Base-by-base conservation (phyloP, 371 early-diverging fungal species). In the Zychaea mexicana region DNA sequence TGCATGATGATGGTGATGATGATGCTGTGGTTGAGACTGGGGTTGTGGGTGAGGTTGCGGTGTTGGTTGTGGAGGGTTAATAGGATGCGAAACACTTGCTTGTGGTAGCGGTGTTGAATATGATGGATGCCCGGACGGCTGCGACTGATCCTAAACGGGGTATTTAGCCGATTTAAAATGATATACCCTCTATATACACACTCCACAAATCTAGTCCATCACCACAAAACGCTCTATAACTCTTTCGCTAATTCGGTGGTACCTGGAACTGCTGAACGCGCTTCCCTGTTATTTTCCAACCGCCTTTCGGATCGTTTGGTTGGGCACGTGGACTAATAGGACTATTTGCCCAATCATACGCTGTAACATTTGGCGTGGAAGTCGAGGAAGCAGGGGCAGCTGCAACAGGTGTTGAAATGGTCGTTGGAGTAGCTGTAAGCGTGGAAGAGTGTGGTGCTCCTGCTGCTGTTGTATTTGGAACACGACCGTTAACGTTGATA, bases 271-370 rank as follows among this genome's bases (percentile, higher is more conserved):
- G 59, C 9, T 62, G 69, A 22, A 69, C 62, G 12, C 65, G 49
- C 27, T 42, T 64, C 21, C 69, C 69, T 8, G 69, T 53, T 13
- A 69, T 57, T 45, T 65, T 69, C 69, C 69, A 69, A n/a, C 62
- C 65, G 21, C 52, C 49, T 47, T 68, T 62, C 7, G 63, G 63
- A 39, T 68, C 68, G 15, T 31, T 52, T 0, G 53, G 27, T n/a
- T 57, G 36, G n/a, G 62, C 38, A 38, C 60, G 33, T 52, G 69
- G 69, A 22, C 69, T 65, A 2, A 59, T 59, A 12, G 65, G 69
- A 46, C 60, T 65, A 24, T 52, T 60, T 2, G 61, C 39, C 39
- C 67, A 24, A 19, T 67, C 68, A 38, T 56, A 39, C 13, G 53
- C 60, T 49, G n/a, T n/a, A 49, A 49, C 49, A 49, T 22, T 49